A percentile compares a stretch with the other conserved stretches of the same genome.
Evolutionary conservation across 1,284 basidiomycete genomes (phyloP).

Genomic region (Ustilago vetiveriae): DNA sequence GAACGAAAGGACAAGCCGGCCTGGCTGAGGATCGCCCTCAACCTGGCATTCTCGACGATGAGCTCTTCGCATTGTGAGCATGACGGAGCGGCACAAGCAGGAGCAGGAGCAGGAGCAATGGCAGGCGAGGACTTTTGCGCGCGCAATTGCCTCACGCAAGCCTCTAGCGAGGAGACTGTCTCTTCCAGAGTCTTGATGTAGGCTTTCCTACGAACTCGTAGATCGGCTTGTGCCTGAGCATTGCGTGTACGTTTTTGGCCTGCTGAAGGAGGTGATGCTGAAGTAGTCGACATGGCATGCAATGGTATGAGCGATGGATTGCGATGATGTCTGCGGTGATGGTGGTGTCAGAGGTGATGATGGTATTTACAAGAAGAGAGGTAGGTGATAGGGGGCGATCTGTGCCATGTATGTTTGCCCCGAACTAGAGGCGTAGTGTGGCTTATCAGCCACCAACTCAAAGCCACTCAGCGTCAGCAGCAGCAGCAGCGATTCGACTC

Average conservation of each 20-base stretch:
- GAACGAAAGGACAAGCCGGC: too few relatives aligned
- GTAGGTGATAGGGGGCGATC: too few relatives aligned
- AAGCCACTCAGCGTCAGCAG: too few relatives aligned
- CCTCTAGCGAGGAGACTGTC: constrained; percentile 34
- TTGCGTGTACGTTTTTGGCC: constrained; percentile 28
- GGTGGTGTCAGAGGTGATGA: not conserved
- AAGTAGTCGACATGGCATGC: constrained; percentile 7
- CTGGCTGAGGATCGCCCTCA: too few relatives aligned
- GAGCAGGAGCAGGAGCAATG: too few relatives aligned
- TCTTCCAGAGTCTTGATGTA: constrained; percentile 46
- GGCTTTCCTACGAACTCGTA: constrained; percentile 24
- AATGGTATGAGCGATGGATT: too few relatives aligned
- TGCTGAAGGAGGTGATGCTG: constrained; percentile 1
- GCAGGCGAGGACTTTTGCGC: constrained; percentile 2
- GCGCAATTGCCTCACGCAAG: constrained; percentile 19
- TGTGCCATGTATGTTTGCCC: too few relatives aligned
- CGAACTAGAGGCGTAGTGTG: too few relatives aligned
- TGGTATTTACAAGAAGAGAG: too few relatives aligned
- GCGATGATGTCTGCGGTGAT: not conserved
- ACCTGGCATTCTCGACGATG: constrained; percentile 13
- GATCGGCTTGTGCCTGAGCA: constrained; percentile 40
- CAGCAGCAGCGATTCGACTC: too few relatives aligned
- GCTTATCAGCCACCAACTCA: too few relatives aligned
- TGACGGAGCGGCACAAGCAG: not conserved
- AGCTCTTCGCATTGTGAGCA: not conserved